These are phyloP conservation scores for Cucumis melo DNA, from an alignment of 306 rosid species.

Conservation along the genomic window DNA sequence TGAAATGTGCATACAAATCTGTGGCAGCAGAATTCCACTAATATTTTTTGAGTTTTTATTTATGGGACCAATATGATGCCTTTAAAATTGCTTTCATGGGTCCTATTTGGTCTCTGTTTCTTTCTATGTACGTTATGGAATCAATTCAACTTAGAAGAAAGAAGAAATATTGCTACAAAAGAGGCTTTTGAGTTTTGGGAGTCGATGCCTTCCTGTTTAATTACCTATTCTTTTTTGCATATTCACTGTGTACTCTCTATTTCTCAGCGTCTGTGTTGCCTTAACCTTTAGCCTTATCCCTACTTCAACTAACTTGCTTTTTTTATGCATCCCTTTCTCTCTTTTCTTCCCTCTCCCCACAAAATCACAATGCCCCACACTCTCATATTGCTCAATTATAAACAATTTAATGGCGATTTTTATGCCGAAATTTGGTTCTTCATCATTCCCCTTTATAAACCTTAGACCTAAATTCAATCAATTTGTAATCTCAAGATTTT, in stretches of 20 bases:
- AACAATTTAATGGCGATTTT: neutral
- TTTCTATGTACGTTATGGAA: conserved; percentile 4
- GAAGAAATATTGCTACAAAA: conserved; percentile 4
- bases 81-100: conserved; percentile 22
- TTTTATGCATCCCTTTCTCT: neutral
- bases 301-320: neutral
- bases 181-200: neutral
- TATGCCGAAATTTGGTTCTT: neutral
- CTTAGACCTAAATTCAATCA: neutral
- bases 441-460: neutral
- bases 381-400: neutral
- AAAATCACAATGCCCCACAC: conserved; percentile 2
- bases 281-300: neutral
- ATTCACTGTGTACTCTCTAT: neutral
- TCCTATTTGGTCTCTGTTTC: conserved; percentile 20
- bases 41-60: neutral
- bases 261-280: neutral
- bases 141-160: conserved; percentile 2
- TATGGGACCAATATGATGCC: neutral
- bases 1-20: neutral
- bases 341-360: neutral
- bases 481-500: neutral
- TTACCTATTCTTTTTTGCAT: neutral
- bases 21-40: neutral
- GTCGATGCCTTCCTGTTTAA: neutral